These are phyloP conservation scores for Linum trigynum DNA, from an alignment of 345 rosid species.

Conservation along the genomic window DNA sequence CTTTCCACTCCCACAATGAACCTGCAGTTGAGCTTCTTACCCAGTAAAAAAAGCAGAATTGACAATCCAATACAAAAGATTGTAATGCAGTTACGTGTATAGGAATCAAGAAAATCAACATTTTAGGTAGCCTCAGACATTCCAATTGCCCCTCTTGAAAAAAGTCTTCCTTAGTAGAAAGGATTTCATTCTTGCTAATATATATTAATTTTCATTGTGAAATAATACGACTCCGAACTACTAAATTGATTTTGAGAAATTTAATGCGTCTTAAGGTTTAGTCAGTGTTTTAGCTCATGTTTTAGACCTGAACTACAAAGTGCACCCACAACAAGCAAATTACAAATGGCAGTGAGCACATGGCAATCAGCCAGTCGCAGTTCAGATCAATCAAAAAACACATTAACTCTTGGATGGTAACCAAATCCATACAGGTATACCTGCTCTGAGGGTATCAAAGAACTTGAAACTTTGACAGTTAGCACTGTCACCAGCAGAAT, in stretches of 20 bases:
- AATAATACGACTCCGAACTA: too few species aligned
- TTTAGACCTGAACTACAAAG: not conserved
- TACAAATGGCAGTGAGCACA: not conserved
- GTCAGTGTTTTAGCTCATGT: not conserved
- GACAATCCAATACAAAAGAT: constrained; percentile 3
- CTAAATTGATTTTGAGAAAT: not conserved
- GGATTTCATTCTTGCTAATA: not conserved
- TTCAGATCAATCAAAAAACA: not conserved
- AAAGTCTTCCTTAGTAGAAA: too few species aligned
- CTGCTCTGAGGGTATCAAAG: constrained; percentile 61
- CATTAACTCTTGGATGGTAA: not conserved
- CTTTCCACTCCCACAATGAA: constrained; percentile 87
- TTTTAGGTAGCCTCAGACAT: not conserved
- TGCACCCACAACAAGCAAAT: not conserved
- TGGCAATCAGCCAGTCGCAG: not conserved
- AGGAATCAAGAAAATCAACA: not conserved
- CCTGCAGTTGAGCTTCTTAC: constrained; percentile 38
- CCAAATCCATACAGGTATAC: constrained; percentile 21
- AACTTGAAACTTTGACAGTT: constrained; percentile 55
- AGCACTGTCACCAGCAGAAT: constrained; percentile 47
- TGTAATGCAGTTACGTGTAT: not conserved
- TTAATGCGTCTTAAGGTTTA: not conserved
- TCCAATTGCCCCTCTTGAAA: too few species aligned
- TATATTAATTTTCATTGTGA: too few species aligned
- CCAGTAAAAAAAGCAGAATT: constrained; percentile 10